A percentile compares a stretch with the other conserved stretches of the same genome.
phyloP scores from a whole-genome alignment of 1,284 basidiomycete genomes.

The Fomitiporia mediterranea region DNA sequence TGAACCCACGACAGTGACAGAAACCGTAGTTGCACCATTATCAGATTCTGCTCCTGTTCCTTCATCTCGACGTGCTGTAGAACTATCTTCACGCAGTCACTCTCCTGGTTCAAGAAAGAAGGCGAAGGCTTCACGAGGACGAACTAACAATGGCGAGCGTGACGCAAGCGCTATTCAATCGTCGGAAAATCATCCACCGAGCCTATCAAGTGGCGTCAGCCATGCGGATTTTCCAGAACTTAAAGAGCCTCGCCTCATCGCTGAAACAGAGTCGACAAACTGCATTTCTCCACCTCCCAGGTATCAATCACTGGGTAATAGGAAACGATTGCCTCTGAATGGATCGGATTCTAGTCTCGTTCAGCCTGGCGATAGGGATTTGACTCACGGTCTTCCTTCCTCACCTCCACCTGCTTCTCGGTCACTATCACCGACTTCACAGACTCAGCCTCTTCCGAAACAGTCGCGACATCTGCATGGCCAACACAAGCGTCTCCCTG shows the following conservation, averaged over 20 bases:
- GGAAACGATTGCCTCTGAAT: not conserved
- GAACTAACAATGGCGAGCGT: not conserved
- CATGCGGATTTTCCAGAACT: too few species aligned
- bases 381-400: not conserved
- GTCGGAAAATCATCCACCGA: not conserved
- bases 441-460: not conserved
- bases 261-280: not conserved
- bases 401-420: constrained; percentile 1
- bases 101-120: constrained; percentile 1
- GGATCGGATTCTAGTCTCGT: not conserved
- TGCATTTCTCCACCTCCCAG: constrained; percentile 6
- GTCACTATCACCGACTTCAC: constrained; percentile 5
- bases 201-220: not conserved
- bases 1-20: not conserved
- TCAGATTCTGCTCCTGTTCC: not conserved
- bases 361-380: not conserved
- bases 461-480: constrained; percentile 25
- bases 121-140: not conserved
- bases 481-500: constrained; percentile 11
- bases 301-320: constrained; percentile 7
- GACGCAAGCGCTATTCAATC: not conserved
- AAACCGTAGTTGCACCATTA: not conserved
- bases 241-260: not conserved
- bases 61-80: not conserved
- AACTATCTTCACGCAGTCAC: constrained; percentile 6